phyloP scores from a whole-genome alignment of 2,329 filamentous ascomycete genomes.

The Berkeleyomyces rouxiae region DNA sequence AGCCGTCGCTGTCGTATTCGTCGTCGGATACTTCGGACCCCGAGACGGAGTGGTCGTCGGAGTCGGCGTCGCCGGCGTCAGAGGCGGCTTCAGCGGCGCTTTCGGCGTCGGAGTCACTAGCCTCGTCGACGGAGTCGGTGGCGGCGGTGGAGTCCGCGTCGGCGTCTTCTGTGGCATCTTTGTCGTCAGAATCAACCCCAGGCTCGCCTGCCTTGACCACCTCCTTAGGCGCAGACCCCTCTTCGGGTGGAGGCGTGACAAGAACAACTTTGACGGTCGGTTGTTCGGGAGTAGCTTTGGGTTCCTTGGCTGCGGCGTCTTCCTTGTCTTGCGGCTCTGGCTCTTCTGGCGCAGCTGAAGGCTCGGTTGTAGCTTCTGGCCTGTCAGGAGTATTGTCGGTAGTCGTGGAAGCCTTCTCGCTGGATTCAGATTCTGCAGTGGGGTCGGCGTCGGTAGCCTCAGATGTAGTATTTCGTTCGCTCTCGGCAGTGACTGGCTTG shows the following conservation, averaged over 20 bases:
- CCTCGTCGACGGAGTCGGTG: not conserved
- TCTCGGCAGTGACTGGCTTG: not conserved
- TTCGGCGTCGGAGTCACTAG: not conserved
- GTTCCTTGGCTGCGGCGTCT: not conserved
- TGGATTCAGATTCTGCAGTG: not conserved
- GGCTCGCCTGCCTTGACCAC: not conserved
- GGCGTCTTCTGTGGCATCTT: not conserved
- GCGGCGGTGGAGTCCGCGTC: not conserved
- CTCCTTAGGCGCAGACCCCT: not conserved
- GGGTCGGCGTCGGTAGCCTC: too few relatives aligned
- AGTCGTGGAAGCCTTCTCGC: not conserved
- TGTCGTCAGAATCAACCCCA: not conserved
- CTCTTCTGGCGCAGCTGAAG: conserved; percentile 8
- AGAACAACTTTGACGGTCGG: not conserved
- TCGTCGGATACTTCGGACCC: not conserved
- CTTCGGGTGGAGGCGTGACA: conserved; percentile 4
- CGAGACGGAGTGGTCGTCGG: not conserved
- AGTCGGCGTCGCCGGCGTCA: not conserved
- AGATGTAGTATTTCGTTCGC: too few relatives aligned
- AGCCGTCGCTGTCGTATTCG: conserved; percentile 4
- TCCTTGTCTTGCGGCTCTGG: not conserved
- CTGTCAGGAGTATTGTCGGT: not conserved
- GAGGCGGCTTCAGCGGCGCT: not conserved
- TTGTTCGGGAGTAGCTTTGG: not conserved
- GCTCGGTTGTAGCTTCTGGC: conserved; percentile 1